Evolutionary conservation across 352 stramenopile species (phyloP).

Genomic region (Lagenidium giganteum): DNA sequence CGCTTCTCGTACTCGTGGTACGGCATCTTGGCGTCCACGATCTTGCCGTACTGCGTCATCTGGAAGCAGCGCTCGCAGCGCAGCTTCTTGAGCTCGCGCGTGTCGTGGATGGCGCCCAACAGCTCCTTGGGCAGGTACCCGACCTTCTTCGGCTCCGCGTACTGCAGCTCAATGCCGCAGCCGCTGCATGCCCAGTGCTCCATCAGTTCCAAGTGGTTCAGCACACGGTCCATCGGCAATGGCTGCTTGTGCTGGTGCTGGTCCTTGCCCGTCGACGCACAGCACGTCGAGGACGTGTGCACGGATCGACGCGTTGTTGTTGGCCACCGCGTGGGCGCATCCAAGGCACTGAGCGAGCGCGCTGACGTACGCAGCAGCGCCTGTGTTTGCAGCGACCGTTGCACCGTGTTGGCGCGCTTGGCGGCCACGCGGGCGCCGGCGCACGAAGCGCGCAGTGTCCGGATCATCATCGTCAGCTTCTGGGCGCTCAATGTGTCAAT

Average conservation of each 20-base stretch:
- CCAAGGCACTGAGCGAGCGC: too few species aligned
- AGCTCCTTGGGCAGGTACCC: constrained; percentile 67
- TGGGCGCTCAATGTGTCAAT: too few species aligned
- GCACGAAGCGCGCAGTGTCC: too few species aligned
- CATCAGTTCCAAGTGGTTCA: constrained; percentile 77
- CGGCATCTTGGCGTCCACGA: constrained; percentile 76
- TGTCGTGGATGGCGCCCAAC: constrained; percentile 52
- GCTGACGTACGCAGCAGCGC: too few species aligned
- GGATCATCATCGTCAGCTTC: too few species aligned
- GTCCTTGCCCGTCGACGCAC: too few species aligned
- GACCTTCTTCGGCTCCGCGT: constrained; percentile 47
- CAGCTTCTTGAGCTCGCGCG: constrained; percentile 73
- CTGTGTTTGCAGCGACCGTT: too few species aligned
- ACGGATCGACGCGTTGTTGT: too few species aligned
- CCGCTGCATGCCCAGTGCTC: constrained; percentile 79
- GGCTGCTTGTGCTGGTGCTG: constrained; percentile 3
- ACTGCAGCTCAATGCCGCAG: constrained; percentile 79
- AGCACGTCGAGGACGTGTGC: too few species aligned
- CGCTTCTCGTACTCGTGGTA: constrained; percentile 87
- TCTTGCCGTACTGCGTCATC: constrained; percentile 85
- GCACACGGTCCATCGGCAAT: constrained; percentile 51
- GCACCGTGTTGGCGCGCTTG: too few species aligned
- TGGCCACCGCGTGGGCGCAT: too few species aligned
- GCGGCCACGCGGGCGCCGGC: too few species aligned
- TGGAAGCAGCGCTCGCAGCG: constrained; percentile 86